Conservation (phyloP, 192 early-diverging fungal genomes). For the Backusella psychrophila region DNA sequence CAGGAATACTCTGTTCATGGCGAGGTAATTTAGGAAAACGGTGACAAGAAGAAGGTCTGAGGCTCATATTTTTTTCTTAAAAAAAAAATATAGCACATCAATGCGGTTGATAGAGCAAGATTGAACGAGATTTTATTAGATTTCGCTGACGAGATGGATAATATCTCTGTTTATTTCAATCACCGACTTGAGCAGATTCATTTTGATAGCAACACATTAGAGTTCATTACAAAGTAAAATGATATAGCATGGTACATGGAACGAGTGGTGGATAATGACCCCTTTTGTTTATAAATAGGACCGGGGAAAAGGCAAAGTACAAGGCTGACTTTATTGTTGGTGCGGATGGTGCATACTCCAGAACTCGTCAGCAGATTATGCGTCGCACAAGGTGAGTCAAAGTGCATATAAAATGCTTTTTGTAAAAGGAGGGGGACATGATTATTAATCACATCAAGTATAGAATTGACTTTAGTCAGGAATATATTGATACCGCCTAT, state of each 20-base stretch:
- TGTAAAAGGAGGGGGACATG: neutral
- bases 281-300: constrained; percentile 16
- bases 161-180: constrained; percentile 77
- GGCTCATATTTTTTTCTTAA: neutral
- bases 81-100: constrained; percentile 65
- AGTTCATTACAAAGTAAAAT: constrained; percentile 45
- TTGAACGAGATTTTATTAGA: constrained; percentile 82
- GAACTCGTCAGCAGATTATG: constrained; percentile 81
- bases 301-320: constrained; percentile 27
- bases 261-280: too few relatives aligned
- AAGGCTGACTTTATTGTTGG: constrained; percentile 82
- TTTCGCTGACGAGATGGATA: constrained; percentile 60
- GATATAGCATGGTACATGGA: neutral
- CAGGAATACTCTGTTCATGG: constrained; percentile 89
- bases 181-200: constrained; percentile 67
- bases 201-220: constrained; percentile 63
- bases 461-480: constrained; percentile 82
- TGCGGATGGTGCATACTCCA: constrained; percentile 86
- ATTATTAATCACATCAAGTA: neutral
- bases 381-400: constrained; percentile 56
- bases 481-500: constrained; percentile 90
- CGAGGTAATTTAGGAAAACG: constrained; percentile 52
- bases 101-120: constrained; percentile 85
- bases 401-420: neutral
- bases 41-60: neutral